These are phyloP conservation scores for Cyclocybe cylindracea DNA, from an alignment of 768 basidiomycete genomes.

Conservation along the genomic window DNA sequence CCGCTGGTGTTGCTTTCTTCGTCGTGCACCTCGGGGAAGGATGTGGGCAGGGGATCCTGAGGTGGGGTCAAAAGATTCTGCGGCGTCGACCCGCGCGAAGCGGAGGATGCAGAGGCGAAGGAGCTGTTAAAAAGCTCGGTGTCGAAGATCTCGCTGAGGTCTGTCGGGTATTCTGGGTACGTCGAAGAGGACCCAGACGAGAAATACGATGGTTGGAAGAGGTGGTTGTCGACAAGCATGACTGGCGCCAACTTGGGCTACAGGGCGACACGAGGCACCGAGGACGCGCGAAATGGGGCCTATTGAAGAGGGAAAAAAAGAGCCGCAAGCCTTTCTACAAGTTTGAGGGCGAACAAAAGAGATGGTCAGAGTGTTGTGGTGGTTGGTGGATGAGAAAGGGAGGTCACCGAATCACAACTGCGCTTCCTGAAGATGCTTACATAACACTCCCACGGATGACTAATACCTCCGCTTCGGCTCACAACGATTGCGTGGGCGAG, in stretches of 20 bases:
- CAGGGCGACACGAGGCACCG: neutral
- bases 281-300: neutral
- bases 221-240: slow-evolving; percentile 24
- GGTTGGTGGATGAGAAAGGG: no score
- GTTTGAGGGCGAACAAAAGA: no score
- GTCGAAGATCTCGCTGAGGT: slow-evolving; percentile 68
- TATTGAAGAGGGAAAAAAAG: no score
- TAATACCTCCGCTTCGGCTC: no score
- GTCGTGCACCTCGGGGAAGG: slow-evolving; percentile 40
- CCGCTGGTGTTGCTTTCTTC: slow-evolving; percentile 24
- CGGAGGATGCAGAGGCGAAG: slow-evolving; percentile 32
- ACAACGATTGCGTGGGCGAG: no score
- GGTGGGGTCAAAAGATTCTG: slow-evolving; percentile 48
- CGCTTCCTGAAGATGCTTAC: no score
- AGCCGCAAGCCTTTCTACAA: no score
- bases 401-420: no score
- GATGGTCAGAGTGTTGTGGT: no score
- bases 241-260: slow-evolving; percentile 1
- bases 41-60: slow-evolving; percentile 30
- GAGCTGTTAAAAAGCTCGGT: slow-evolving; percentile 53
- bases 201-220: slow-evolving; percentile 21
- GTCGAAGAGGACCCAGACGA: slow-evolving; percentile 12
- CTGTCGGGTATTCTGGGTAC: slow-evolving; percentile 25
- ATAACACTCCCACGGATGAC: no score
- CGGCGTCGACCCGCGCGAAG: slow-evolving; percentile 46